Conservation (phyloP, 2,329 filamentous ascomycete genomes). For the Septoria linicola region DNA sequence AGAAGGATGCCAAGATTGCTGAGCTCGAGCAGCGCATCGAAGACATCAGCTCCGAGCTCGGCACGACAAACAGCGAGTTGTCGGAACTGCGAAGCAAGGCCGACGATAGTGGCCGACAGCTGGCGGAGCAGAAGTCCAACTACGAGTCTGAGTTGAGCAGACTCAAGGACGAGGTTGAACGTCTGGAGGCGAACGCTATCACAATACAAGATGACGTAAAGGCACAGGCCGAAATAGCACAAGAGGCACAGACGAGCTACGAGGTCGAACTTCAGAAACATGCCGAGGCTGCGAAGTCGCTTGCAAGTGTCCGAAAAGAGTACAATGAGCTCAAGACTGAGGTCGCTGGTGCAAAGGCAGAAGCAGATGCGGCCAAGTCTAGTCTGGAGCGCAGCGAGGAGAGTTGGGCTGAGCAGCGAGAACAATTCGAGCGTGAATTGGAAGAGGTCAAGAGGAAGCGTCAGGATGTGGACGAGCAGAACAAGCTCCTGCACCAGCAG, state of each 20-base stretch:
- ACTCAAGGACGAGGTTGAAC: constrained; percentile 79
- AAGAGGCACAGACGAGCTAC: constrained; percentile 91
- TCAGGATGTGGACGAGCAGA: constrained; percentile 83
- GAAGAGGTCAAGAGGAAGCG: constrained; percentile 73
- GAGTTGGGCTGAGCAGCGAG: constrained; percentile 81
- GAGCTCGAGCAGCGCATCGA: constrained; percentile 82
- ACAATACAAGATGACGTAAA: constrained; percentile 90
- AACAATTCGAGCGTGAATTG: constrained; percentile 80
- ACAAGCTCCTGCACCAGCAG: constrained; percentile 85
- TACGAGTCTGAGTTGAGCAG: constrained; percentile 76
- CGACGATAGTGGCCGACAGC: constrained; percentile 66
- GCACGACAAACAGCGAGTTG: constrained; percentile 77
- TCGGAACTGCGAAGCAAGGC: constrained; percentile 77
- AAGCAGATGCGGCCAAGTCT: constrained; percentile 81
- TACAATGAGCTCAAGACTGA: constrained; percentile 80
- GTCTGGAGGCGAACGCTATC: constrained; percentile 73
- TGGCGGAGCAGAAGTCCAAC: constrained; percentile 78
- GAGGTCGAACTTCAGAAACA: constrained; percentile 93
- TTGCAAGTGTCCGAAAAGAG: constrained; percentile 76
- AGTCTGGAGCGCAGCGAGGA: constrained; percentile 76
- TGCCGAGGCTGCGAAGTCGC: constrained; percentile 83
- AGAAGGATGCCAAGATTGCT: constrained; percentile 76
- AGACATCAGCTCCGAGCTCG: constrained; percentile 79
- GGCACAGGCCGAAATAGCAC: constrained; percentile 88
- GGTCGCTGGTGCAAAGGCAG: constrained; percentile 69